Base-by-base conservation (phyloP, 805 yeast genomes). In the Lachancea waltii region DNA sequence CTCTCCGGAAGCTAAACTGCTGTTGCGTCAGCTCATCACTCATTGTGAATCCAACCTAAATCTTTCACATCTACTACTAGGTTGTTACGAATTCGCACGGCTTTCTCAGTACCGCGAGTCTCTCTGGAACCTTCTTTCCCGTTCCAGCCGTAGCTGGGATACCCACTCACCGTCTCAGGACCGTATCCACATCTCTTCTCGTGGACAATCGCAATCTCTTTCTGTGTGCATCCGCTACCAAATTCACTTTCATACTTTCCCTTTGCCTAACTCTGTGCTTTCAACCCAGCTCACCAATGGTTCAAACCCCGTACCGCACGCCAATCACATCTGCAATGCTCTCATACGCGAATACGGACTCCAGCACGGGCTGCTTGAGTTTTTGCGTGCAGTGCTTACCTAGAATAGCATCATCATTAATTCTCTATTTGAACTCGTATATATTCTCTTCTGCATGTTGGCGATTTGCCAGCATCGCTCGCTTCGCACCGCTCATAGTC, bases 331-430 rank as follows among this genome's bases (percentile, higher is more conserved):
- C 15, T 35, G 48, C 17, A 18, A 28, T 14, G 46, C 47, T 11
- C 41, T 56, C 19, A 34, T 53, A 15, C 36, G 39, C 11, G 55
- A 54, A 25, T 53, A 53, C 36, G 61, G 58, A 14, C 35, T 54
- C 9, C 10, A 23, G 4, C 32, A 26, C 9, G 52, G 57, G n/a
- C 20, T 53, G 6, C 16, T 34, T 20, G 49, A 44, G 24, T 38
- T 38, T 30, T 7, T 38, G 4, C 22, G 29, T 11, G 42, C 42
- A 7, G 37, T 33, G 11, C 14, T 34, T 13, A n/a, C 29, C 19
- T 33, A 23, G n/a, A 22, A 22, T 8, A 22, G 25, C n/a, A n/a
- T n/a, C n/a, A 30, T 20, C 33, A 26, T 18, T 26, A 11, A 15
- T 7, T 34, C 31, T 10, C 21, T 27, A 34, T 24, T n/a, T 34